phyloP scores from a whole-genome alignment of 2,329 filamentous ascomycete species.

The Allantophomopsis cytisporea region DNA sequence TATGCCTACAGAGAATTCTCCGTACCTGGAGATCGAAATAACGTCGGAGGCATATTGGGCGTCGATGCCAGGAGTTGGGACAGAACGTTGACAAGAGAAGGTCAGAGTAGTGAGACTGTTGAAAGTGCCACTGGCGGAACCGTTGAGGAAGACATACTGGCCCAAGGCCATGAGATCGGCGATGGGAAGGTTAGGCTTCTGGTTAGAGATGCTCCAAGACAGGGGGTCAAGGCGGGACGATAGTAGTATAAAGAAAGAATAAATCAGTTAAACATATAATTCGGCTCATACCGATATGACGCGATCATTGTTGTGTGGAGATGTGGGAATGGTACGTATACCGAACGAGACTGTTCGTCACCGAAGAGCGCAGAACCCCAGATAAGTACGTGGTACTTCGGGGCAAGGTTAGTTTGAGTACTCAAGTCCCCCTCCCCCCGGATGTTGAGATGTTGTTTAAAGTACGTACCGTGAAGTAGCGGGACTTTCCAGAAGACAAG shows the following conservation, averaged over 20 bases:
- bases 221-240: conserved; percentile 33
- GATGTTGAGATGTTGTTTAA: no score
- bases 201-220: conserved; percentile 32
- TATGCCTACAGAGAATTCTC: conserved; percentile 95
- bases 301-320: no score
- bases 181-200: conserved; percentile 53
- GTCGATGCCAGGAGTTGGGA: conserved; percentile 57
- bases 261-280: neutral
- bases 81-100: conserved; percentile 39
- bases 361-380: no score
- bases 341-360: no score
- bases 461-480: no score
- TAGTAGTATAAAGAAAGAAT: conserved; percentile 22
- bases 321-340: no score
- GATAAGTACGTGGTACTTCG: no score
- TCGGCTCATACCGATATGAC: no score
- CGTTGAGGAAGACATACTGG: conserved; percentile 36
- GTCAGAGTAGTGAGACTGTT: conserved; percentile 5
- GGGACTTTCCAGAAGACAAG: no score
- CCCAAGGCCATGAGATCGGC: conserved; percentile 54
- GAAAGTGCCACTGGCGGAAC: conserved; percentile 3
- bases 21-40: conserved; percentile 80
- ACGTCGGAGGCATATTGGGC: conserved; percentile 63
- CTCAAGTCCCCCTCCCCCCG: no score
- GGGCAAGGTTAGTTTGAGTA: no score